Percentiles rank a stretch among this genome's conserved stretches.
These are phyloP conservation scores for Paramarasmius palmivorus DNA, from an alignment of 1,284 basidiomycete genomes.

Conservation along the genomic window DNA sequence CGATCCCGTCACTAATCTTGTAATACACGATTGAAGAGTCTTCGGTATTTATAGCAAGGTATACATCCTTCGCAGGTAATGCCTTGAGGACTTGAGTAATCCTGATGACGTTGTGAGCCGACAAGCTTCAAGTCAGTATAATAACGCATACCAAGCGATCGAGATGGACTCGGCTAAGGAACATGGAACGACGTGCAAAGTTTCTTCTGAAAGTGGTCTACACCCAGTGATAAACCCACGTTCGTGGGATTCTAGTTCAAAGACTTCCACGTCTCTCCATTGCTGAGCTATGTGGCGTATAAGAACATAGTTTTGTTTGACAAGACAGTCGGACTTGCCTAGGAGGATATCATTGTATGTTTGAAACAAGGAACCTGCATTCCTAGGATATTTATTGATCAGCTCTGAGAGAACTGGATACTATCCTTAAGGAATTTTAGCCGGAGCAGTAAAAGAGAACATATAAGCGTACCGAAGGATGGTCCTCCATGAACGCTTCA, in stretches of 20 bases:
- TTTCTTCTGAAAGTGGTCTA: conserved; percentile 40
- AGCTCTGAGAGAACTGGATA: conserved; percentile 35
- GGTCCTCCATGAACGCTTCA: conserved; percentile 23
- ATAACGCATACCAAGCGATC: conserved; percentile 32
- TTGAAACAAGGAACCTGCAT: conserved; percentile 54
- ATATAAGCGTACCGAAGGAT: conserved; percentile 29
- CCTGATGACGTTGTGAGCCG: conserved; percentile 34
- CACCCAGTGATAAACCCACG: conserved; percentile 63
- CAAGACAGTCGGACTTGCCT: conserved; percentile 25
- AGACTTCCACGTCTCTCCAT: conserved; percentile 63
- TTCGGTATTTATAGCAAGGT: conserved; percentile 69
- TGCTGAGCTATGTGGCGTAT: conserved; percentile 53
- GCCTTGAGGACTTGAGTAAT: conserved; percentile 55
- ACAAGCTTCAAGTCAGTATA: background rate
- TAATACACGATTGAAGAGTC: conserved; percentile 84
- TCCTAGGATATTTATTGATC: conserved; percentile 51
- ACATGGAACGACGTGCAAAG: conserved; percentile 65
- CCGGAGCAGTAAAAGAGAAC: background rate
- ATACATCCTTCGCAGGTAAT: conserved; percentile 52
- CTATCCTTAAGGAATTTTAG: conserved; percentile 19
- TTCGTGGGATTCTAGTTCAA: conserved; percentile 57
- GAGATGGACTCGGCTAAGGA: conserved; percentile 65
- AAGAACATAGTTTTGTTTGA: conserved; percentile 1
- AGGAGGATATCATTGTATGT: conserved; percentile 61
- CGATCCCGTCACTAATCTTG: conserved; percentile 72